phyloP scores from a whole-genome alignment of 495 filamentous ascomycete species.

The Lasiosphaeris hirsuta region DNA sequence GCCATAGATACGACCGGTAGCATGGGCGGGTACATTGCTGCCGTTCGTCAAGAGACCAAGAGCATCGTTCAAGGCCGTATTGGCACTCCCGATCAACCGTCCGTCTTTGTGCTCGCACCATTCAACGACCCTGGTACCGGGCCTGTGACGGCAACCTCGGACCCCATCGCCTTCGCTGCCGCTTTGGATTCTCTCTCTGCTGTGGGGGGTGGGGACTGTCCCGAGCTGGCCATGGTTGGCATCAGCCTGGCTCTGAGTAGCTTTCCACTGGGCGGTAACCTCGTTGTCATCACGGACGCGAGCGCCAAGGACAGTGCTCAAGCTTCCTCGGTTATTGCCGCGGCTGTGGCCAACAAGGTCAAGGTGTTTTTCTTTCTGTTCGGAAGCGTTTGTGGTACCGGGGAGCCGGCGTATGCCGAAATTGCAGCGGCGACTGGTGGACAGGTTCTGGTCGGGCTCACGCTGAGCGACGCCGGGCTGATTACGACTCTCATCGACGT shows the following conservation, averaged over 20 bases:
- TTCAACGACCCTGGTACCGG: constrained; percentile 3
- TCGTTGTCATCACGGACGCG: constrained; percentile 7
- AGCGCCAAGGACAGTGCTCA: constrained; percentile 7
- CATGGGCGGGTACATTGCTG: constrained; percentile 8
- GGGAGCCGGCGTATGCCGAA: constrained; percentile 1
- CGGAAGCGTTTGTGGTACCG: constrained; percentile 3
- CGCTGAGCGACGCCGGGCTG: neutral
- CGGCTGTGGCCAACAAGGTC: neutral
- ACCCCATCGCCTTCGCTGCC: constrained; percentile 1
- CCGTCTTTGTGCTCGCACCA: neutral
- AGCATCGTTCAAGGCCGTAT: neutral
- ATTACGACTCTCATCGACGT: neutral
- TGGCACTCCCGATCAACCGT: neutral
- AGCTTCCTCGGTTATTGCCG: neutral
- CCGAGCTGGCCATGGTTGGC: neutral
- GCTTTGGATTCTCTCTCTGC: neutral
- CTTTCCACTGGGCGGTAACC: neutral
- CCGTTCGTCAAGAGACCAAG: neutral
- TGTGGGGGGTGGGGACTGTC: constrained; percentile 4
- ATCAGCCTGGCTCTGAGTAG: neutral
- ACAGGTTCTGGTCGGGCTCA: neutral
- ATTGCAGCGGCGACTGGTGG: constrained; percentile 2
- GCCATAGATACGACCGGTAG: constrained; percentile 13
- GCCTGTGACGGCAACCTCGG: neutral
- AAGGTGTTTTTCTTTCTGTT: constrained; percentile 8